These are phyloP conservation scores for Geotrichum restrictum DNA, from an alignment of 1,139 yeast genomes.

Conservation along the genomic window DNA sequence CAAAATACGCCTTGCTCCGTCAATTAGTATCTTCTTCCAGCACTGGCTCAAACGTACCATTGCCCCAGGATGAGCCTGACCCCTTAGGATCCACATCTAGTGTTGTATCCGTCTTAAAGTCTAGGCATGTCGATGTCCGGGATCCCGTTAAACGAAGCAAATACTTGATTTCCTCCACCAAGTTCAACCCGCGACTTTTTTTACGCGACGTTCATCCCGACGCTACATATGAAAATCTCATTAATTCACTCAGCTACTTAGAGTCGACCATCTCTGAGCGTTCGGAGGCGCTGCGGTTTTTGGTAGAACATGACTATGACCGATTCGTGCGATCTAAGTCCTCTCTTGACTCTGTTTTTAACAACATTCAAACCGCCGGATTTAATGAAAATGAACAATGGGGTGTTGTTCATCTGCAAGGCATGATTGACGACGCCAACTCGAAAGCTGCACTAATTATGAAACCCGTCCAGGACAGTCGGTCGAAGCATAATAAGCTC, in stretches of 20 bases:
- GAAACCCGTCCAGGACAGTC: conserved; percentile 70
- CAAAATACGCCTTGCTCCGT: conserved; percentile 29
- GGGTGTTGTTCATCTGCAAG: conserved; percentile 35
- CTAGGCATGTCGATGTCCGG: conserved; percentile 35
- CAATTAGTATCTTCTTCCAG: conserved; percentile 27
- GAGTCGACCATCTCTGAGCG: conserved; percentile 61
- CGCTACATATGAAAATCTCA: conserved; percentile 62
- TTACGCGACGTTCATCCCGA: conserved; percentile 66
- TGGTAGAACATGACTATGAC: conserved; percentile 71
- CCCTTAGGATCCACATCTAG: conserved; percentile 39
- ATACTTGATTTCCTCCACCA: conserved; percentile 66
- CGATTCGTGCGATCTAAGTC: conserved; percentile 75
- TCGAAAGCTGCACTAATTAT: conserved; percentile 58
- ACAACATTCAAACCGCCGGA: conserved; percentile 46
- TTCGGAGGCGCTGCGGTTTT: conserved; percentile 59
- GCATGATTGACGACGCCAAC: conserved; percentile 38
- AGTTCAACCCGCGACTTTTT: conserved; percentile 67
- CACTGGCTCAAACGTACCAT: conserved; percentile 24
- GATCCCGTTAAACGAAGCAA: conserved; percentile 39
- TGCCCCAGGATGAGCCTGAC: conserved; percentile 38
- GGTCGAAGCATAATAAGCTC: conserved; percentile 57
- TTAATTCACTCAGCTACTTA: conserved; percentile 52
- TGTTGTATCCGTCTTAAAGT: conserved; percentile 32
- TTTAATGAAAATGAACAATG: conserved; percentile 40
- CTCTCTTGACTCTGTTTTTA: conserved; percentile 54